These are phyloP conservation scores for Cronartium quercuum DNA, from an alignment of 1,284 basidiomycete species.

Conservation along the genomic window DNA sequence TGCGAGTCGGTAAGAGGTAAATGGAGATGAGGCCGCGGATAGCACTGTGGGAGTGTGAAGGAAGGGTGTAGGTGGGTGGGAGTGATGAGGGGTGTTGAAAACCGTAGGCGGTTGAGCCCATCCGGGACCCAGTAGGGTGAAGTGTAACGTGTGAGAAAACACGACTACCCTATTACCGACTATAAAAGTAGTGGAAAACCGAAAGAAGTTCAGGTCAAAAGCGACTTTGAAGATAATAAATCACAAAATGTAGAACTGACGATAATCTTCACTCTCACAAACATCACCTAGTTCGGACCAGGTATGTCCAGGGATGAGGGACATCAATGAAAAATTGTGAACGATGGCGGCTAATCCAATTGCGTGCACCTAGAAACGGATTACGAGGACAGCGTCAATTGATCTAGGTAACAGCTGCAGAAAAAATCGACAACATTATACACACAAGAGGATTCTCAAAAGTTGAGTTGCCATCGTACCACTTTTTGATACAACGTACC, in stretches of 20 bases:
- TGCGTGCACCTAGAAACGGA: no score
- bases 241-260: not conserved
- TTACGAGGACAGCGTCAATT: no score
- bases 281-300: constrained; percentile 17
- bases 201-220: not conserved
- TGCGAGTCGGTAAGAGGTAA: not conserved
- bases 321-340: constrained; percentile 13
- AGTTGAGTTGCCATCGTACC: constrained; percentile 11
- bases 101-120: not conserved
- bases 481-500: constrained; percentile 10
- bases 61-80: not conserved
- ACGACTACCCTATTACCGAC: constrained; percentile 17
- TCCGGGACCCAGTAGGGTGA: not conserved
- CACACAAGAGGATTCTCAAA: constrained; percentile 18
- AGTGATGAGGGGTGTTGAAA: constrained; percentile 1
- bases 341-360: not conserved
- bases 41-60: not conserved
- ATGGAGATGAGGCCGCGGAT: not conserved
- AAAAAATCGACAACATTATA: no score
- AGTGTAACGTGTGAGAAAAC: constrained; percentile 20
- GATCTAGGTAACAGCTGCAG: no score
- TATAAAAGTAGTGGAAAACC: not conserved
- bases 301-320: constrained; percentile 10
- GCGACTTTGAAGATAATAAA: not conserved
- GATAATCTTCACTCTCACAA: constrained; percentile 8